A percentile compares a stretch with the other conserved stretches of the same genome.
Conservation (phyloP, 257 asterid genomes). For the Perilla frutescens region DNA sequence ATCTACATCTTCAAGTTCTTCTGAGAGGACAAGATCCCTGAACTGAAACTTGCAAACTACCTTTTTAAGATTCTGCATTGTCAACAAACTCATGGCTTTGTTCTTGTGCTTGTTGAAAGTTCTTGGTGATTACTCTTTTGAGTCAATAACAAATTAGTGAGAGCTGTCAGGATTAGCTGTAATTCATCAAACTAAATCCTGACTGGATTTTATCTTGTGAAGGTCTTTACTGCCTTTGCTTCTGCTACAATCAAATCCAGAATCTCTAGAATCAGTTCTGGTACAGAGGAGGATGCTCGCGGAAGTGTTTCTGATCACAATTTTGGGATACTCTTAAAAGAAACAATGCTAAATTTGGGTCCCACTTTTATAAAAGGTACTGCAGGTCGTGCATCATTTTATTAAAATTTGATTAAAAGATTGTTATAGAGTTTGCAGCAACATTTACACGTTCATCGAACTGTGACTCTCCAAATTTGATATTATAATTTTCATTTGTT, state of each 20-base stretch:
- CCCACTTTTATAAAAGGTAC: conserved; percentile 96
- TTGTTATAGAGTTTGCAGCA: conserved; percentile 15
- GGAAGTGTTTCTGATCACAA: conserved; percentile 55
- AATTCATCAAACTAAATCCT: conserved; percentile 38
- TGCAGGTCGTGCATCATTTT: conserved; percentile 16
- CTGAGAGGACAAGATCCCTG: conserved; percentile 4
- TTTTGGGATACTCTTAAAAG: conserved; percentile 80
- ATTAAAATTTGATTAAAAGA: conserved; percentile 19
- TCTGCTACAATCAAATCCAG: conserved; percentile 76
- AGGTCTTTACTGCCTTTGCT: conserved; percentile 86
- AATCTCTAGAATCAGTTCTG: conserved; percentile 59
- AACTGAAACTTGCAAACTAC: conserved; percentile 4
- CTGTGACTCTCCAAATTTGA: conserved; percentile 5
- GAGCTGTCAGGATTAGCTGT: conserved; percentile 23
- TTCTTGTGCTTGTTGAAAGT: background rate
- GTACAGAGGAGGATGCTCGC: conserved; percentile 48
- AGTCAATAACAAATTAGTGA: conserved; percentile 11
- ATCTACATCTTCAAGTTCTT: conserved; percentile 23
- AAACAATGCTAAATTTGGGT: conserved; percentile 87
- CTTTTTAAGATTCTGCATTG: background rate
- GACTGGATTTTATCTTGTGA: conserved; percentile 47
- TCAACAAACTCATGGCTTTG: background rate
- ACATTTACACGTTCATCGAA: conserved; percentile 14
- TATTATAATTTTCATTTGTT: conserved; percentile 28
- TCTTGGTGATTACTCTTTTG: background rate